Evolutionary conservation across 2,329 filamentous ascomycete genomes (phyloP).

Genomic region (Fusarium sp.): DNA sequence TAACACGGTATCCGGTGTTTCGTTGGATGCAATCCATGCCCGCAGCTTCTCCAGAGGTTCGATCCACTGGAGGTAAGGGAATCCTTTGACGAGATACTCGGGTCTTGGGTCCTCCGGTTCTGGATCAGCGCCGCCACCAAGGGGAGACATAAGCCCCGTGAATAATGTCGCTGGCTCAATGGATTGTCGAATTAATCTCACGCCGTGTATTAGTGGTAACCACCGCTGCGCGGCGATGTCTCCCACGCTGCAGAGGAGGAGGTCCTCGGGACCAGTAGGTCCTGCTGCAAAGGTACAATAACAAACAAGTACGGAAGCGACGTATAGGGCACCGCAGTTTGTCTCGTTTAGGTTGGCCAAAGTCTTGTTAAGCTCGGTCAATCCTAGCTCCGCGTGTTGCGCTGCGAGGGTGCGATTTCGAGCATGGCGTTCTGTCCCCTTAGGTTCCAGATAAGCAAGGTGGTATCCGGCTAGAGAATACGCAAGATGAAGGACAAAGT

Average conservation of each 20-base stretch:
- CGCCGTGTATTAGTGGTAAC: slow-evolving; percentile 44
- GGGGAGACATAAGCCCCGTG: slow-evolving; percentile 43
- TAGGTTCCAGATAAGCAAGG: slow-evolving; percentile 37
- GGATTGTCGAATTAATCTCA: slow-evolving; percentile 41
- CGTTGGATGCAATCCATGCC: slow-evolving; percentile 40
- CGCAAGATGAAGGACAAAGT: slow-evolving; percentile 47
- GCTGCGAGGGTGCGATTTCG: slow-evolving; percentile 38
- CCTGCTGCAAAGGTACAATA: slow-evolving; percentile 49
- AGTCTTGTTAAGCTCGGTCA: slow-evolving; percentile 42
- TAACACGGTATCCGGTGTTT: slow-evolving; percentile 41
- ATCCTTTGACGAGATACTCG: slow-evolving; percentile 36
- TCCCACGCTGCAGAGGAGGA: slow-evolving; percentile 44
- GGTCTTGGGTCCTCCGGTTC: slow-evolving; percentile 34
- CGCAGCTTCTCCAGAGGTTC: slow-evolving; percentile 37
- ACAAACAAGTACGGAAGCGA: slow-evolving; percentile 45
- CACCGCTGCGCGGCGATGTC: slow-evolving; percentile 40
- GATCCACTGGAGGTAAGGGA: slow-evolving; percentile 40
- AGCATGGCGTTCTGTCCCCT: slow-evolving; percentile 31
- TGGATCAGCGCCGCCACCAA: slow-evolving; percentile 26
- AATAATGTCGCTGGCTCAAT: slow-evolving; percentile 45
- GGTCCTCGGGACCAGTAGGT: slow-evolving; percentile 43
- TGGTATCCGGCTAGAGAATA: slow-evolving; percentile 46
- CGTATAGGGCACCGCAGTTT: slow-evolving; percentile 48
- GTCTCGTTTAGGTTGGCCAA: slow-evolving; percentile 39
- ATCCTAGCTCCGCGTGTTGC: slow-evolving; percentile 42